phyloP scores from a whole-genome alignment of 306 rosid genomes.

The Acacia confusa region DNA sequence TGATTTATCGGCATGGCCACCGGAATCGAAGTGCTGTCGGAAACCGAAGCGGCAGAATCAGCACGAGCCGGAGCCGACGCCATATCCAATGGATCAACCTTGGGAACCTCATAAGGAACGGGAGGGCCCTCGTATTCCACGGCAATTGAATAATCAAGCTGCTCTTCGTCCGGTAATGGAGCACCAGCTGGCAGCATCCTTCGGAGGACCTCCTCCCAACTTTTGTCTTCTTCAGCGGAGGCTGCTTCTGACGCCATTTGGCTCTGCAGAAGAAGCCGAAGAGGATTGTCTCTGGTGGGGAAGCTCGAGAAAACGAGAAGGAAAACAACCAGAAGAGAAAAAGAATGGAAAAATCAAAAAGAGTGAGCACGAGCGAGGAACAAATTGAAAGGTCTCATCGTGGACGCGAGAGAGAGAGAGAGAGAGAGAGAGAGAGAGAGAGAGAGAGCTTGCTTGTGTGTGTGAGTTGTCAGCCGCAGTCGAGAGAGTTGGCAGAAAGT shows the following conservation, averaged over 20 bases:
- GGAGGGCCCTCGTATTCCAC: slow-evolving; percentile 80
- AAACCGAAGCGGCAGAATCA: slow-evolving; percentile 34
- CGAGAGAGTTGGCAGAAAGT: slow-evolving; percentile 40
- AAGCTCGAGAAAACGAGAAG: slow-evolving; percentile 27
- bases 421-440: slow-evolving; percentile 7
- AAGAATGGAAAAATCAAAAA: background rate
- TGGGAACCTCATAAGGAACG: slow-evolving; percentile 63
- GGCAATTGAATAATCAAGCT: slow-evolving; percentile 84
- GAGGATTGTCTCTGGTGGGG: background rate
- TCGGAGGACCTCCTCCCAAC: slow-evolving; percentile 62
- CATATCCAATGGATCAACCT: slow-evolving; percentile 66
- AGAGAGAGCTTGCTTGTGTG: background rate
- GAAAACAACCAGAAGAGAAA: background rate
- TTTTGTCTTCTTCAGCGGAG: slow-evolving; percentile 43
- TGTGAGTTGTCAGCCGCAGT: slow-evolving; percentile 12
- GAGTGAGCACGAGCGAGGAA: slow-evolving; percentile 28
- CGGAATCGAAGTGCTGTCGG: slow-evolving; percentile 55
- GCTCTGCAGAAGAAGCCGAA: background rate
- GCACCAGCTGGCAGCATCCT: slow-evolving; percentile 85
- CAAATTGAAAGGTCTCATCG: slow-evolving; percentile 32
- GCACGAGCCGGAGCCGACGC: slow-evolving; percentile 36
- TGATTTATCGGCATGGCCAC: slow-evolving; percentile 56
- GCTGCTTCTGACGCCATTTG: slow-evolving; percentile 61
- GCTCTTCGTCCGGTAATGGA: slow-evolving; percentile 80
- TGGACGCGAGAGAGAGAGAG: background rate